These are phyloP conservation scores for Codiaeum variegatum DNA, from an alignment of 441 rosid genomes.

Conservation along the genomic window DNA sequence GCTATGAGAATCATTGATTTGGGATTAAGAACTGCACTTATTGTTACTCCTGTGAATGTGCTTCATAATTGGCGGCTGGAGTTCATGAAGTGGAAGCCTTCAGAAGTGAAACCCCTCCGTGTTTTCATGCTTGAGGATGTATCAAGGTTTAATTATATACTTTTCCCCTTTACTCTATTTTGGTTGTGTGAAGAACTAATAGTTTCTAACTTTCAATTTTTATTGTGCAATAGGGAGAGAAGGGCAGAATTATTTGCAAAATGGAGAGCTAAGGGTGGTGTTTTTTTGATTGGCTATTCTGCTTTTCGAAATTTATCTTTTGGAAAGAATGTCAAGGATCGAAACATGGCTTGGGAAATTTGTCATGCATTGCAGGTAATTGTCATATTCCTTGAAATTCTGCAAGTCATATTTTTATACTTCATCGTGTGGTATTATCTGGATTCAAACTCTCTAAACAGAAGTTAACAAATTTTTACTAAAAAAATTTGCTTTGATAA, in stretches of 20 bases:
- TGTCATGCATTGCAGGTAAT: constrained; percentile 82
- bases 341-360: constrained; percentile 64
- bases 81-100: constrained; percentile 93
- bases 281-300: constrained; percentile 84
- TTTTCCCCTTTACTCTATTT: not conserved
- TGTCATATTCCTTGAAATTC: constrained; percentile 3
- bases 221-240: constrained; percentile 52
- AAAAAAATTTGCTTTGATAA: not conserved
- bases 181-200: constrained; percentile 6
- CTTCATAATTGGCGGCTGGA: constrained; percentile 98
- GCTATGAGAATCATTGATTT: constrained; percentile 93
- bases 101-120: constrained; percentile 85
- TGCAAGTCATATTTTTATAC: not conserved
- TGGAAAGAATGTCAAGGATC: constrained; percentile 86
- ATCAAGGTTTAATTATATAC: constrained; percentile 53
- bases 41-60: constrained; percentile 98
- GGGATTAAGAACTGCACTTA: constrained; percentile 88
- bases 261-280: constrained; percentile 96
- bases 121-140: constrained; percentile 96
- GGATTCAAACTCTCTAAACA: not conserved
- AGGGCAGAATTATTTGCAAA: constrained; percentile 75
- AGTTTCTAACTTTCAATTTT: constrained; percentile 10
- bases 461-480: not conserved
- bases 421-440: not conserved
- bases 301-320: constrained; percentile 89